Base-by-base conservation (phyloP, 2,329 filamentous ascomycete species). In the Alternaria ethzedia region DNA sequence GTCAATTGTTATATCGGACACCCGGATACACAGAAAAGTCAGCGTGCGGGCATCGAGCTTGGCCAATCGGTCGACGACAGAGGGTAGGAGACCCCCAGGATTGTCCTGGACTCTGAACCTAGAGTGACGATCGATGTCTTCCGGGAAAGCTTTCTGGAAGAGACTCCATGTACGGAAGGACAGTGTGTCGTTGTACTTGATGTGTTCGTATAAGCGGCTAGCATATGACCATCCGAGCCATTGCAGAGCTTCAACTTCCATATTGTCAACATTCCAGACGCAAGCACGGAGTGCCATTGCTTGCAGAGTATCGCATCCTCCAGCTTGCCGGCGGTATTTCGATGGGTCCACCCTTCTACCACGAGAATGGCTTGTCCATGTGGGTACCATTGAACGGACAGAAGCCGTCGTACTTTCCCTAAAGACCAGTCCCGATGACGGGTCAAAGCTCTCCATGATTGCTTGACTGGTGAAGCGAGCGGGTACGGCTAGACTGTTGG, bases 201-300 rank as follows among this genome's bases (percentile, higher is more conserved):
- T 23, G 13, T 63, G 49, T 8, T 58, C 44, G 52, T 73, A 73
- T 10, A 75, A 65, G 5, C 20, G 62, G 41, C 61, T 46, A 6
- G 67, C 70, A 25, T 66, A 70, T 7, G 67, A 57, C 72, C 70
- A 74, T 6, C 64, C 65, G 6, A 69, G 69, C 59, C 62, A 70
- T 55, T 67, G 61, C 15, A 75, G 44, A 21, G 65, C 60, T 15
- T 64, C 67, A 4, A 67, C 59, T 23, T 58, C 47, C 56, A 75
- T 68, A 2, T 57, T 21, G 15, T 72, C 61, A 9, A 66, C 49
- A 41, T 73, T 64, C 64, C 62, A 73, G 8, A 64, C 44, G 21
- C 70, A 74, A 15, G 55, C 58, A 25, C 71, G 70, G 30, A 73
- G 44, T 10, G 65, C 67, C 61, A 68, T 72, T 8, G 64, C 60